Evolutionary conservation across 495 filamentous ascomycete genomes (phyloP).

Genomic region (Pyronema domesticum): DNA sequence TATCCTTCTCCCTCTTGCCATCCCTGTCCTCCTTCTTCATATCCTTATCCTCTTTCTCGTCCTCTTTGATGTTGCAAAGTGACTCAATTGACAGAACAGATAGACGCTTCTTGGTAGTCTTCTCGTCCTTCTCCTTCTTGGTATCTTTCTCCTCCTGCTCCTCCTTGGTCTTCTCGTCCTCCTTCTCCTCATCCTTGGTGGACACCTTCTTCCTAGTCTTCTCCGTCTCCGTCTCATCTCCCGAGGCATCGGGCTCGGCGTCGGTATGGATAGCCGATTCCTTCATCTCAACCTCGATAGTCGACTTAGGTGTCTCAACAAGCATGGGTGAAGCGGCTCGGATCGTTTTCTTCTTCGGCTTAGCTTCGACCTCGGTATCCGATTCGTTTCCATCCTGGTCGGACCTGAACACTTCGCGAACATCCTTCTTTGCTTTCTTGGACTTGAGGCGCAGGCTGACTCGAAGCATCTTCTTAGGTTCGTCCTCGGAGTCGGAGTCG

Average conservation of each 20-base stretch:
- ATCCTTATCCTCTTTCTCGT: neutral
- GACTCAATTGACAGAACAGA: neutral
- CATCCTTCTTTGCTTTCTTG: neutral
- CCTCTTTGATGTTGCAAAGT: slow-evolving; percentile 4
- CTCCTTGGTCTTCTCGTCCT: slow-evolving; percentile 9
- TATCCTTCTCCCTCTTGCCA: no score
- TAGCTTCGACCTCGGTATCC: neutral
- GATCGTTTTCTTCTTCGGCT: neutral
- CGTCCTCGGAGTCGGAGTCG: neutral
- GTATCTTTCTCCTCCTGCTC: slow-evolving; percentile 4
- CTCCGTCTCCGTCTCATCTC: neutral
- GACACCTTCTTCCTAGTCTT: slow-evolving; percentile 1
- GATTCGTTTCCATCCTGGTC: neutral
- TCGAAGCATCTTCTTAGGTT: neutral
- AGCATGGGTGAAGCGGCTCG: neutral
- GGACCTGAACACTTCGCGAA: neutral
- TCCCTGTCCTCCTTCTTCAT: no score
- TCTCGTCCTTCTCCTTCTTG: slow-evolving; percentile 6
- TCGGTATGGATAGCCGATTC: neutral
- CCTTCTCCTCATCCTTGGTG: neutral
- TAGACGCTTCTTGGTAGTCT: neutral
- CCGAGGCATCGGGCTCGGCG: slow-evolving; percentile 8
- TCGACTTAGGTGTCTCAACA: neutral
- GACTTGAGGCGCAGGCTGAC: neutral
- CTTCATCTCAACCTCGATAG: neutral